Percentiles rank a stretch among this genome's conserved stretches.
Evolutionary conservation across 2,329 filamentous ascomycete genomes (phyloP).

Genomic region (Aureobasidium sp.): DNA sequence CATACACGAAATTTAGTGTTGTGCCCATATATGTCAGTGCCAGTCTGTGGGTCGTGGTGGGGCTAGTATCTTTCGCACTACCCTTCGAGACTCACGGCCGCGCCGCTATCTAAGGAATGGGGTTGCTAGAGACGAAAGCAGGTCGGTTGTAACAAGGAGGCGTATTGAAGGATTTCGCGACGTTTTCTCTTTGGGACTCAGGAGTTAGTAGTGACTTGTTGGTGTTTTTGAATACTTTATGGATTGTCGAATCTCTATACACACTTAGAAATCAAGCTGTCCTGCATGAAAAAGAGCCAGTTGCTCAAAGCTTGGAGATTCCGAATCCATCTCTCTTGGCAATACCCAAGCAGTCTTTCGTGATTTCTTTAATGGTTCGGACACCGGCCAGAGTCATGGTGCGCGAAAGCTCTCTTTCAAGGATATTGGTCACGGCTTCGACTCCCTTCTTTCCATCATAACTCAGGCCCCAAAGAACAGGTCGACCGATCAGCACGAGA

Average conservation of each 20-base stretch:
- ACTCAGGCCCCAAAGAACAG: constrained; percentile 17
- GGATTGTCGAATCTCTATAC: too few species aligned
- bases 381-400: constrained; percentile 23
- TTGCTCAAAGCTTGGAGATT: constrained; percentile 13
- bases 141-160: too few species aligned
- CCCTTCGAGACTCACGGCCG: not conserved
- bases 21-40: not conserved
- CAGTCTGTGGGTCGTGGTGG: not conserved
- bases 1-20: not conserved
- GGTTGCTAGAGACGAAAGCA: too few species aligned
- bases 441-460: constrained; percentile 18
- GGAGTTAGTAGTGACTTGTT: too few species aligned
- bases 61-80: not conserved
- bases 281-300: not conserved
- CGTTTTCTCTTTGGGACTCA: too few species aligned
- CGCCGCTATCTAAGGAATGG: not conserved
- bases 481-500: constrained; percentile 24
- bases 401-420: constrained; percentile 18
- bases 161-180: too few species aligned
- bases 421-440: constrained; percentile 15
- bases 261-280: too few species aligned
- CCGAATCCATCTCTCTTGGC: constrained; percentile 20
- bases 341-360: constrained; percentile 18
- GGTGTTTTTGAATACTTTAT: too few species aligned
- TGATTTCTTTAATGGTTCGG: constrained; percentile 19